phyloP scores from a whole-genome alignment of 768 basidiomycete species.

The Hemileccinum impolitum region DNA sequence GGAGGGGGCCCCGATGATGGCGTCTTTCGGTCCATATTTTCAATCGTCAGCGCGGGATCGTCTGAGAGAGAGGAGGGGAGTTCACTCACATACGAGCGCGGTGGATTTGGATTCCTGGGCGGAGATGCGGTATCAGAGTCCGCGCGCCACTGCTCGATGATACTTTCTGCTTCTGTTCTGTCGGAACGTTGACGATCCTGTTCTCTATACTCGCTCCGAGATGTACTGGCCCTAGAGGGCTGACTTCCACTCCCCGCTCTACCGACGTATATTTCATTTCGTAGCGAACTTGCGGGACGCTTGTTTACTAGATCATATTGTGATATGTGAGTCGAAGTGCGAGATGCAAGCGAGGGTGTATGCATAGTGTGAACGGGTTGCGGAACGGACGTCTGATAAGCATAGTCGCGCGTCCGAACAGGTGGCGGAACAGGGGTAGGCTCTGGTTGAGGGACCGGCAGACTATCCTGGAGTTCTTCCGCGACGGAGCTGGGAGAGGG shows the following conservation, averaged over 20 bases:
- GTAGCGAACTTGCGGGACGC: conserved; percentile 23
- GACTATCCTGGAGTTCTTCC: conserved; percentile 12
- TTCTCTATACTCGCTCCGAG: conserved; percentile 17
- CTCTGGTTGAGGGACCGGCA: conserved; percentile 5
- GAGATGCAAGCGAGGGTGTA: conserved; percentile 24
- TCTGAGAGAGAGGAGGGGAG: neutral
- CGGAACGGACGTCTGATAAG: conserved; percentile 20
- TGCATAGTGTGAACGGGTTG: conserved; percentile 11
- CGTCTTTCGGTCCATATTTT: conserved; percentile 10
- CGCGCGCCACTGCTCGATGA: conserved; percentile 30
- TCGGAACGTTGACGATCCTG: conserved; percentile 13
- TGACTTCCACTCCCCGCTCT: conserved; percentile 26
- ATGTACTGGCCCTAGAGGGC: conserved; percentile 13
- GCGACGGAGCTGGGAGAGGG: conserved; percentile 14
- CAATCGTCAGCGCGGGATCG: conserved; percentile 4
- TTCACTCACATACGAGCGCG: conserved; percentile 22
- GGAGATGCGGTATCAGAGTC: conserved; percentile 23
- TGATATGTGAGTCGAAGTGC: conserved; percentile 29
- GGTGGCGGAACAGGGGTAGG: conserved; percentile 22
- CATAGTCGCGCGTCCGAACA: conserved; percentile 27
- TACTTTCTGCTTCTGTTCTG: conserved; percentile 26
- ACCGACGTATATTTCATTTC: conserved; percentile 21
- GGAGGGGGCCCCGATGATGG: conserved; percentile 12
- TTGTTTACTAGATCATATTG: conserved; percentile 31
- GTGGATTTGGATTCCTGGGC: conserved; percentile 7